Conservation (phyloP, 73 alveolate species). For the Blepharisma stoltei region DNA sequence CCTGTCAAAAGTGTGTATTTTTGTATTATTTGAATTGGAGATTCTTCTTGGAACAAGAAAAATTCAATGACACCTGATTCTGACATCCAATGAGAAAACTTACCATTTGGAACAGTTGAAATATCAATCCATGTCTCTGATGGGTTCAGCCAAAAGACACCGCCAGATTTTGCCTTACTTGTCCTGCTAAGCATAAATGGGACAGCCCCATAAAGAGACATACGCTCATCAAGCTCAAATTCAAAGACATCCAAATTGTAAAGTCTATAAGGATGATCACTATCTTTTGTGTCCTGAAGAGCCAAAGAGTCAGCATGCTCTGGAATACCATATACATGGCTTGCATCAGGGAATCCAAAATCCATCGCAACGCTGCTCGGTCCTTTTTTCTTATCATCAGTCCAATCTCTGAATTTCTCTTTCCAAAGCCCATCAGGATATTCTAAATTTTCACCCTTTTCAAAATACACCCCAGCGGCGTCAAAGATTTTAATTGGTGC, state of each 20-base stretch:
- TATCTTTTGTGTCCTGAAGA: neutral
- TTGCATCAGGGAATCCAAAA: neutral
- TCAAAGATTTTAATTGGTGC: too few species aligned
- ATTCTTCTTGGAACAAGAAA: slow-evolving; percentile 51
- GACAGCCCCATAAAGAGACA: slow-evolving; percentile 79
- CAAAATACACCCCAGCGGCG: neutral
- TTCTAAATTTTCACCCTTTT: neutral
- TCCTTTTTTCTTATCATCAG: neutral
- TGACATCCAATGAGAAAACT: slow-evolving; percentile 56
- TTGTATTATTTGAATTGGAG: slow-evolving; percentile 50
- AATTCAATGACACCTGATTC: slow-evolving; percentile 81
- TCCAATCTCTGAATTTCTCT: slow-evolving; percentile 8
- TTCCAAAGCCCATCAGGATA: slow-evolving; percentile 18
- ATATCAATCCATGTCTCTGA: slow-evolving; percentile 84
- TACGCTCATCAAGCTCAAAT: slow-evolving; percentile 63
- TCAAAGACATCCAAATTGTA: slow-evolving; percentile 87
- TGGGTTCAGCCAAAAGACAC: slow-evolving; percentile 80
- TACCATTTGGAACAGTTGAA: slow-evolving; percentile 40
- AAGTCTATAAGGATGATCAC: slow-evolving; percentile 51
- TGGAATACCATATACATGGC: slow-evolving; percentile 8
- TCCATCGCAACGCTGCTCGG: slow-evolving; percentile 20
- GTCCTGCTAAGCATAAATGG: slow-evolving; percentile 67
- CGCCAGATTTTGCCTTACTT: slow-evolving; percentile 56
- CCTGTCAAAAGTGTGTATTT: slow-evolving; percentile 68
- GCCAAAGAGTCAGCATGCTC: slow-evolving; percentile 4